These are phyloP conservation scores for Echinochloa phyllopogon DNA, from an alignment of 176 grass and related monocot genomes.

Conservation along the genomic window DNA sequence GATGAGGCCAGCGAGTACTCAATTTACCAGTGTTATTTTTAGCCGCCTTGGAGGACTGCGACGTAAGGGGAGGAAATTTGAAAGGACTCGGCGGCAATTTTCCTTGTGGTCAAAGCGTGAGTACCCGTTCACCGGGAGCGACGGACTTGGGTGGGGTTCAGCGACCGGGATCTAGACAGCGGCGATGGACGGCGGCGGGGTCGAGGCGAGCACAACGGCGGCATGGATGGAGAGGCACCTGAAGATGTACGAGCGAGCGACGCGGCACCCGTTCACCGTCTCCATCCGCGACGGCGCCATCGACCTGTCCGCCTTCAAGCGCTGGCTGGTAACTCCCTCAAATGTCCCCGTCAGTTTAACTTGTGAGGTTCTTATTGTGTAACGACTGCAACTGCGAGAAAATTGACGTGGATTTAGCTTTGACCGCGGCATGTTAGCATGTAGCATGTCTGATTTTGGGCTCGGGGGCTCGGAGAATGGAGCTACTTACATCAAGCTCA, in stretches of 20 bases:
- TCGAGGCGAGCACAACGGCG: constrained; percentile 38
- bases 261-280: constrained; percentile 76
- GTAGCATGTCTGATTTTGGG: neutral
- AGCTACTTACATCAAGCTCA: neutral
- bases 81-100: neutral
- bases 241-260: constrained; percentile 66
- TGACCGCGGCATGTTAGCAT: neutral
- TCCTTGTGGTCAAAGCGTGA: neutral
- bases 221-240: constrained; percentile 62
- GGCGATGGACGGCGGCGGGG: constrained; percentile 45
- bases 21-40: neutral
- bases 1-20: neutral
- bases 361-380: neutral
- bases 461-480: neutral
- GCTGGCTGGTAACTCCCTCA: constrained; percentile 69
- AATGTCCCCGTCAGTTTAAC: neutral
- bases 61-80: neutral
- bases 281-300: constrained; percentile 76
- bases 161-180: constrained; percentile 1
- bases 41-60: neutral
- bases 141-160: neutral
- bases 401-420: neutral
- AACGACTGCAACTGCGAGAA: neutral
- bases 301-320: constrained; percentile 74
- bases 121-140: neutral